Evolutionary conservation across 345 rosid genomes (phyloP), one percentile per base, ranked within the genome.

Genomic region (Bruguiera gymnorhiza): DNA sequence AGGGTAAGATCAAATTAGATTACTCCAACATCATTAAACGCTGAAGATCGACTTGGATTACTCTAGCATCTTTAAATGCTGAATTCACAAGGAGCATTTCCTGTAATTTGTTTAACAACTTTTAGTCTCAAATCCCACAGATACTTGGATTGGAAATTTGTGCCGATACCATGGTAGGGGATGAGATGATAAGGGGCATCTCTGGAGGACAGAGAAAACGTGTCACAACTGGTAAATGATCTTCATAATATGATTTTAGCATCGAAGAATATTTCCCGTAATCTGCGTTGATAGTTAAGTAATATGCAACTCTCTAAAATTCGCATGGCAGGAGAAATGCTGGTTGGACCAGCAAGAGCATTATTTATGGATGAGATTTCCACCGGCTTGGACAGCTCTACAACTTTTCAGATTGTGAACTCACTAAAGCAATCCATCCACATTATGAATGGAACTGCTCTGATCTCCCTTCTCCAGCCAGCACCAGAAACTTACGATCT

Each of bases 391-490:
- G 96, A 90, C 69, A 88, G 93, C 72, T 88, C 93, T 4, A 90
- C 91, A 2, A 88, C 97, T 32, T 90, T 74, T 74, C 94, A 81
- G 65, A 88, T 90, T 43, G 85, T 88, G 75, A 90, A 84, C 73
- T 85, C 77, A 74, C 73, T 87, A 81, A 85, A 76, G 78, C 97
- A 88, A 34, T 48, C 78, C 71, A 83, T 84, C 74, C 89, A 87
- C 69, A 83, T 87, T 43, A 69, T 84, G 34, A 83, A 87, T 73
- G 83, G 80, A 63, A 90, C 97, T 1, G 84, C 87, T 80, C 73
- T 82, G 34, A 83, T 90, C n/a, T 85, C 94, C 18, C 90, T 90
- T 63, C 85, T 90, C 8, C 97, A 90, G 79, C 97, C 94, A 9
- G 87, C 92, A 9, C 89, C 97, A 0, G 97, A 90, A 83, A 82